These are phyloP conservation scores for Kentomonas sorsogonicus DNA, from an alignment of 208 protist genomes.

Conservation along the genomic window DNA sequence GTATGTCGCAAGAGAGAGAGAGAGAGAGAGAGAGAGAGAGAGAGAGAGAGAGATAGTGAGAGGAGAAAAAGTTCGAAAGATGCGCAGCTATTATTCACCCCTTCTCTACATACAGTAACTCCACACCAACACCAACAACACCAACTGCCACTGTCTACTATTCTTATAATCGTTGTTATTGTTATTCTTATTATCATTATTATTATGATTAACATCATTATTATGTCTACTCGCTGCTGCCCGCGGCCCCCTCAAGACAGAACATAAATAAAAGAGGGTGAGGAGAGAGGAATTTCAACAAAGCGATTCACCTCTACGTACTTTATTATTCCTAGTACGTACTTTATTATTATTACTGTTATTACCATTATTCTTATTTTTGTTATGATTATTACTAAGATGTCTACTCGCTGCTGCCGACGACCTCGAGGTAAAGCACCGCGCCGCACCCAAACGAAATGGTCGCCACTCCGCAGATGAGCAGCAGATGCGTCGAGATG, in stretches of 20 bases:
- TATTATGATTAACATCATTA: not conserved
- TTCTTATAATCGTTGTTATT: not conserved
- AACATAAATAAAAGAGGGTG: not conserved
- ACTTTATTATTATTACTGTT: not conserved
- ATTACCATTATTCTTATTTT: not conserved
- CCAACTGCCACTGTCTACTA: not conserved
- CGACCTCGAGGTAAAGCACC: conserved; percentile 37
- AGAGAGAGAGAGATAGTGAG: not conserved
- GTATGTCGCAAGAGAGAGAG: not conserved
- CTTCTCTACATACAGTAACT: conserved; percentile 13
- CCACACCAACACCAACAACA: conserved; percentile 14
- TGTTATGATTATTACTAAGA: not conserved
- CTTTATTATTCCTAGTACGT: not conserved
- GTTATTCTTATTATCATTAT: not conserved
- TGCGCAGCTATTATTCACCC: conserved; percentile 13
- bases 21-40: conserved; percentile 5
- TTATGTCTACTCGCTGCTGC: not conserved
- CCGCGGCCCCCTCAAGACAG: not conserved
- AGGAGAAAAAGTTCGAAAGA: conserved; percentile 14
- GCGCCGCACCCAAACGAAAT: conserved; percentile 64
- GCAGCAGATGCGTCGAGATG: conserved; percentile 62
- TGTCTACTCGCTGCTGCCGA: not conserved
- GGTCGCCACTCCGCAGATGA: conserved; percentile 63
- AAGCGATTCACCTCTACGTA: not conserved
- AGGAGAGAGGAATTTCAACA: not conserved